Evolutionary conservation across 2,329 filamentous ascomycete genomes (phyloP).

Genomic region (Fusarium cicatricum): DNA sequence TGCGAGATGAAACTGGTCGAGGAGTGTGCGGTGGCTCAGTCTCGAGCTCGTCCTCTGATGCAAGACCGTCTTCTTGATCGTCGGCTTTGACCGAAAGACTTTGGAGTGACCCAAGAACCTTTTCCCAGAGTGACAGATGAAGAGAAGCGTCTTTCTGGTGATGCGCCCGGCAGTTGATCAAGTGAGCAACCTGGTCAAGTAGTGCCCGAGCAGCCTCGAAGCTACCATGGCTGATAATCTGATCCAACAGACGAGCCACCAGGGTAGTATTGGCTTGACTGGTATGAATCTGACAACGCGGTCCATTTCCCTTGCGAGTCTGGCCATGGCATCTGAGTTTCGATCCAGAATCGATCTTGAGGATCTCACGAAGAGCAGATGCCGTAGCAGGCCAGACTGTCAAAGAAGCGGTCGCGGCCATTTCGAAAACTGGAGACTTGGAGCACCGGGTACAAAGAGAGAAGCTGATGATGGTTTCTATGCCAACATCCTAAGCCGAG

Average conservation of each 20-base stretch:
- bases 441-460: not conserved
- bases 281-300: conserved; percentile 11
- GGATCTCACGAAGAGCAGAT: conserved; percentile 10
- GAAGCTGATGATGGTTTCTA: conserved; percentile 21
- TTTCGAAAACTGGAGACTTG: conserved; percentile 2
- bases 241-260: conserved; percentile 14
- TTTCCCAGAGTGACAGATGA: conserved; percentile 24
- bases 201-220: conserved; percentile 20
- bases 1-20: not conserved
- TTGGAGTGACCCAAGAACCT: conserved; percentile 4
- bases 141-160: not conserved
- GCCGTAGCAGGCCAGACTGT: conserved; percentile 20
- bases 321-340: conserved; percentile 20
- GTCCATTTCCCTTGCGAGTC: not conserved
- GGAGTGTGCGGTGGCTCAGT: not conserved
- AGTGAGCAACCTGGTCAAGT: conserved; percentile 20
- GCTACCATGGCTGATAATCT: conserved; percentile 14
- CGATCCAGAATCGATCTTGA: conserved; percentile 7
- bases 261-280: conserved; percentile 3
- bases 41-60: not conserved
- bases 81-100: conserved; percentile 13
- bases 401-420: conserved; percentile 2
- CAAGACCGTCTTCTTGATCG: conserved; percentile 1
- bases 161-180: conserved; percentile 26
- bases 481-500: conserved; percentile 16